phyloP scores from a whole-genome alignment of 2,329 filamentous ascomycete genomes.

The Zarea fungicola region DNA sequence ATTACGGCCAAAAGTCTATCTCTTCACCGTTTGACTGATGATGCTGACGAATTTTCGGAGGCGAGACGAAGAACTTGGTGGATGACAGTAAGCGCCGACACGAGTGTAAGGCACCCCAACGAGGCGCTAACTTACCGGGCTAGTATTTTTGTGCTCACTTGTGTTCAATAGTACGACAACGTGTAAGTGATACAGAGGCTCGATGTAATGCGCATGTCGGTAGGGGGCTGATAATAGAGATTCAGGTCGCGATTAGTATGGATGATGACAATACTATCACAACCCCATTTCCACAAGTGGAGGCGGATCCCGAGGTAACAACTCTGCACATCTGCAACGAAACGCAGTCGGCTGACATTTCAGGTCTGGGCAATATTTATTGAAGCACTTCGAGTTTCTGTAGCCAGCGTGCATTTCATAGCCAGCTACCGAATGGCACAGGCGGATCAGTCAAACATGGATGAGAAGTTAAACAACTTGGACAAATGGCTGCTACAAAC shows the following conservation, averaged over 20 bases:
- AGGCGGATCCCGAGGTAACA: not conserved
- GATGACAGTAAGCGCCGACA: constrained; percentile 4
- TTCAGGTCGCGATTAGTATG: not conserved
- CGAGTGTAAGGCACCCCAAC: no score
- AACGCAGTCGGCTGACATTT: not conserved
- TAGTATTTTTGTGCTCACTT: constrained; percentile 9
- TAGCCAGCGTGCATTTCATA: no score
- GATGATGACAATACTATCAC: not conserved
- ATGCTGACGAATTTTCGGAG: constrained; percentile 1
- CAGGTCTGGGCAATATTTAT: constrained; percentile 7
- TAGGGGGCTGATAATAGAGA: not conserved
- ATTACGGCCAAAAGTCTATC: constrained; percentile 1
- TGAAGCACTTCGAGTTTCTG: not conserved
- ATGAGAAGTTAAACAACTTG: no score
- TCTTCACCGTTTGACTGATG: not conserved
- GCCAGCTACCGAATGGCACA: no score
- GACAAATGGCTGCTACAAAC: no score
- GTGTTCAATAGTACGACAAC: constrained; percentile 8
- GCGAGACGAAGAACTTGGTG: constrained; percentile 8
- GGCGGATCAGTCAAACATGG: no score
- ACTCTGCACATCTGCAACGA: not conserved
- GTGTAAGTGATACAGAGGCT: not conserved
- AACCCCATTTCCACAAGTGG: not conserved
- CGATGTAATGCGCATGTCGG: not conserved
- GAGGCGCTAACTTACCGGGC: not conserved